Percentiles rank a stretch among this genome's conserved stretches.
Conservation (phyloP, 495 filamentous ascomycete genomes). For the Jackrogersella multiformis region DNA sequence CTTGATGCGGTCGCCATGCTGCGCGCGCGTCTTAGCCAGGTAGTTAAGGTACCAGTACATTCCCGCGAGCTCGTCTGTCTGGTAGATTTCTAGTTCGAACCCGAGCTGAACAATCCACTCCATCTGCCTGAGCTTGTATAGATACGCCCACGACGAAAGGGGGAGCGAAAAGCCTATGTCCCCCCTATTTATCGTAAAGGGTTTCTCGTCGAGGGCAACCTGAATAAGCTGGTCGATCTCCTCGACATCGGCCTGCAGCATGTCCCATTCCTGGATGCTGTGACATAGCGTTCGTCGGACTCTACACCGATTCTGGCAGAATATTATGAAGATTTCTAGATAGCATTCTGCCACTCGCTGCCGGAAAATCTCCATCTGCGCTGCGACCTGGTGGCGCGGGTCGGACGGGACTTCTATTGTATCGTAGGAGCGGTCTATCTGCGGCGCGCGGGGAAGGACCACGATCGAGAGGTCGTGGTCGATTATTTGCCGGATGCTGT, state of each 20-base stretch:
- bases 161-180: slow-evolving; percentile 64
- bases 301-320: slow-evolving; percentile 90
- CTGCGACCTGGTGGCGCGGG: slow-evolving; percentile 77
- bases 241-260: slow-evolving; percentile 83
- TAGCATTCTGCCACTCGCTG: slow-evolving; percentile 78
- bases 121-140: slow-evolving; percentile 87
- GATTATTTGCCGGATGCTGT: slow-evolving; percentile 76
- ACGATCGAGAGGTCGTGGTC: slow-evolving; percentile 81
- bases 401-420: slow-evolving; percentile 79
- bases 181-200: slow-evolving; percentile 53
- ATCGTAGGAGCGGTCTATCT: slow-evolving; percentile 78
- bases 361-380: slow-evolving; percentile 82
- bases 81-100: slow-evolving; percentile 93
- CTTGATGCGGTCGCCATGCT: slow-evolving; percentile 76
- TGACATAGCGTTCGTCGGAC: slow-evolving; percentile 86
- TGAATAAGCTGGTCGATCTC: slow-evolving; percentile 79
- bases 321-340: slow-evolving; percentile 79
- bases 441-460: slow-evolving; percentile 73
- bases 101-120: slow-evolving; percentile 90
- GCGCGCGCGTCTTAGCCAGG: slow-evolving; percentile 62
- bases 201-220: slow-evolving; percentile 67
- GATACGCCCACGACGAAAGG: slow-evolving; percentile 86
- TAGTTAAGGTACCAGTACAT: slow-evolving; percentile 89
- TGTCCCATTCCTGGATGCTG: slow-evolving; percentile 82
- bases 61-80: slow-evolving; percentile 81